These are phyloP conservation scores for Scenedesmus sp. DNA, from an alignment of 163 green algal genomes.

Conservation along the genomic window DNA sequence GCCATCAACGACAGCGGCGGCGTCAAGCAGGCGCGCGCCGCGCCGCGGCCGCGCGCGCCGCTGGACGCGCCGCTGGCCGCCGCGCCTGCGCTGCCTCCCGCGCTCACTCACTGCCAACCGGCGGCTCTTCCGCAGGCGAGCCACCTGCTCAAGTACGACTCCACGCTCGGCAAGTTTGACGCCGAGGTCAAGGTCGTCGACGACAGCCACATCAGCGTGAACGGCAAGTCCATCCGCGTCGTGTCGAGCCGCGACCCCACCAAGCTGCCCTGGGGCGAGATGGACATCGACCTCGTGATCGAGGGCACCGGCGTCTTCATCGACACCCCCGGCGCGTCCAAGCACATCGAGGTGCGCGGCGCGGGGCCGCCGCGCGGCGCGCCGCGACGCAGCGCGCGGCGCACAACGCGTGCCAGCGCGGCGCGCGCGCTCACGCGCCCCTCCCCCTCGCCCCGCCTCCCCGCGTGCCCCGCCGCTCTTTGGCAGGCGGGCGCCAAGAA, in stretches of 20 bases:
- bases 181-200: conserved; percentile 95
- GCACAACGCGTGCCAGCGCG: too few relatives aligned
- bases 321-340: conserved; percentile 89
- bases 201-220: conserved; percentile 90
- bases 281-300: conserved; percentile 95
- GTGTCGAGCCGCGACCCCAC: conserved; percentile 95
- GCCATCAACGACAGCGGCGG: conserved; percentile 95
- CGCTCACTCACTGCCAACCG: too few relatives aligned
- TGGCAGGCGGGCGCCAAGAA: conserved; percentile 96
- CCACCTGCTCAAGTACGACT: conserved; percentile 99
- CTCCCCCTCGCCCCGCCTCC: neutral
- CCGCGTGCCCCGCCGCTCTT: neutral
- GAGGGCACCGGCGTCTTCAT: conserved; percentile 99
- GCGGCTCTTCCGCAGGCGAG: conserved; percentile 70
- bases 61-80: neutral
- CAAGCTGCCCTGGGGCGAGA: conserved; percentile 92
- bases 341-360: conserved; percentile 87
- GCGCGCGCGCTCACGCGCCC: too few relatives aligned
- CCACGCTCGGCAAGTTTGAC: conserved; percentile 95
- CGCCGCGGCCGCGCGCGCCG: too few relatives aligned
- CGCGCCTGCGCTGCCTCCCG: too few relatives aligned
- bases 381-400: too few relatives aligned
- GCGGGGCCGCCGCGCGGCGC: too few relatives aligned
- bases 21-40: too few relatives aligned
- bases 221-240: conserved; percentile 96